phyloP scores from a whole-genome alignment of 2,329 filamentous ascomycete species.

The Gyromitra esculenta region DNA sequence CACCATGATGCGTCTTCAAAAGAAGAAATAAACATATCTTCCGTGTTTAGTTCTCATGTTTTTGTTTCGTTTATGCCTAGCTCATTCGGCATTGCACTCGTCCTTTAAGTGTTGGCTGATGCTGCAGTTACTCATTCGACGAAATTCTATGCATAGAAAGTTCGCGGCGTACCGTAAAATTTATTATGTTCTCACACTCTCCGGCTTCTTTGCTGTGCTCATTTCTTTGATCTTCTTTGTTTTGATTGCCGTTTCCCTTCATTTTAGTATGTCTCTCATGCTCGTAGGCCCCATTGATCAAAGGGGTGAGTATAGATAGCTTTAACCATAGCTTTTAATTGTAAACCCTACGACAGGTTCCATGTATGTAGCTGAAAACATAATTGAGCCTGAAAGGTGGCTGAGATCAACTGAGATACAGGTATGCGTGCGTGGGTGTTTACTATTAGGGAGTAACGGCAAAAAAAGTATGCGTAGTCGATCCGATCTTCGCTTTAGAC shows the following conservation, averaged over 20 bases:
- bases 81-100: not conserved
- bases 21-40: not conserved
- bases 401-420: not conserved
- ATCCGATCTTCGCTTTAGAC: too few relatives aligned
- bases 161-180: not conserved
- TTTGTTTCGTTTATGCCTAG: not conserved
- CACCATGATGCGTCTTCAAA: not conserved
- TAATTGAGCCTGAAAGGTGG: not conserved
- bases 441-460: not conserved
- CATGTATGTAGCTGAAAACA: not conserved
- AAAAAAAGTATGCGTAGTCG: not conserved
- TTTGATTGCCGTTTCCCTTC: not conserved
- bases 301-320: too few relatives aligned
- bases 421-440: not conserved
- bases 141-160: not conserved
- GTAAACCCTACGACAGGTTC: too few relatives aligned
- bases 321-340: too few relatives aligned
- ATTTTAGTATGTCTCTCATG: not conserved
- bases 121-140: not conserved
- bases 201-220: not conserved
- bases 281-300: not conserved
- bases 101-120: not conserved
- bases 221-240: slow-evolving; percentile 1
- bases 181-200: not conserved
- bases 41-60: not conserved